Base-by-base conservation (phyloP, 371 early-diverging fungal species). In the Coelomomyces lativittatus region DNA sequence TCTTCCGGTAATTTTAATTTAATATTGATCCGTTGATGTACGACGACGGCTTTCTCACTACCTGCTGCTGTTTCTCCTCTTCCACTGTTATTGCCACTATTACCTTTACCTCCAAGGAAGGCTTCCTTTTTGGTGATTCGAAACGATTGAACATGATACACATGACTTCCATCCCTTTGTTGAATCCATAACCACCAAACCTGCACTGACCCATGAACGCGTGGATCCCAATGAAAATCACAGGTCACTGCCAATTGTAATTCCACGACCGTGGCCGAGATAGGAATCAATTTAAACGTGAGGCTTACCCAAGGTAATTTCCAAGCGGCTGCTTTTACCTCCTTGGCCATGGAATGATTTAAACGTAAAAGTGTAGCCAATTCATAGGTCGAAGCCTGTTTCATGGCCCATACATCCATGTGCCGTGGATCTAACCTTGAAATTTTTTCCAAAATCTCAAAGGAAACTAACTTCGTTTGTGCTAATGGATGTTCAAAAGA, bases 181-280 rank as follows among this genome's bases (percentile, higher is more conserved):
- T 91, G 89, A 3, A 90, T 86, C 86, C 86, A 91, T 29, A 93
- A 80, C 83, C 88, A 91, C 76, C 85, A 96, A 1, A 85, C 81
- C 56, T 92, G 91, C 5, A 74, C 78, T 14, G 62, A 64, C 21
- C 91, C 92, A 51, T 91, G 93, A 15, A 85, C 64, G 10, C 77
- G 68, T 27, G 91, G 91, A 54, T 78, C 82, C 93, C 93, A 96
- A 5, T 76, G 69, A 65, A 93, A 96, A 52, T 86, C 88, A 6
- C 82, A 71, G 0, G 79, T 80, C 2, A 89, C 67, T 4, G 70
- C 68, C 24, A 92, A 58, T 5, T 81, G 76, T 12, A 93, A 67
- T 11, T 82, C 70, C 25, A 96, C 66, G 3, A 96, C 88, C 10
- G 78, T 81, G n/a, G 87, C 65, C 9, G 93, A 90, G 41, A 96